A percentile compares a stretch with the other conserved stretches of the same genome.
These are phyloP conservation scores for Rhizophagus prolifer DNA, from an alignment of 192 early-diverging fungal genomes.

Conservation along the genomic window DNA sequence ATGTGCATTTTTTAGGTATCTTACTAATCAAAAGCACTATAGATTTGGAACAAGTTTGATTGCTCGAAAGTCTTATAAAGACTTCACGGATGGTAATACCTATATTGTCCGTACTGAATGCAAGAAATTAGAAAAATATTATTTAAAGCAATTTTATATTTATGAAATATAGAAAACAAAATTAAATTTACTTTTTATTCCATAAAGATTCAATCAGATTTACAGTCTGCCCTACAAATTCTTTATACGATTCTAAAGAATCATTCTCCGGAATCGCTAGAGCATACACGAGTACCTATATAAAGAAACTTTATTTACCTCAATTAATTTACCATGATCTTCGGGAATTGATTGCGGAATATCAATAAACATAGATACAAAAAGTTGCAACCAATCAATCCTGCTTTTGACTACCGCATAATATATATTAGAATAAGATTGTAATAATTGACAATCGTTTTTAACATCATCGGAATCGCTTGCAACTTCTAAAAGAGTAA, in stretches of 20 bases:
- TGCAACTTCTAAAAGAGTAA: neutral
- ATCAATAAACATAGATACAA: slow-evolving; percentile 4
- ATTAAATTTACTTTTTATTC: neutral
- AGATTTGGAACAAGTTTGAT: neutral
- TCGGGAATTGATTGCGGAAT: slow-evolving; percentile 11
- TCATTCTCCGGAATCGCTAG: neutral
- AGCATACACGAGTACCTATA: neutral
- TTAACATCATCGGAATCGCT: neutral
- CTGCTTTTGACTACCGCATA: neutral
- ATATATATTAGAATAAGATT: neutral
- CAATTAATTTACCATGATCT: slow-evolving; percentile 3
- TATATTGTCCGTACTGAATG: neutral
- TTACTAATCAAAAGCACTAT: slow-evolving; percentile 7
- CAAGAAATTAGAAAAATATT: neutral
- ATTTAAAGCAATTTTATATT: neutral
- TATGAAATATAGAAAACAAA: neutral
- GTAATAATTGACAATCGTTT: slow-evolving; percentile 7
- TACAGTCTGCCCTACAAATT: neutral
- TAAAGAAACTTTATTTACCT: neutral
- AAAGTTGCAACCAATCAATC: neutral
- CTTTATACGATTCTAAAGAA: neutral
- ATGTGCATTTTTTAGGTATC: neutral
- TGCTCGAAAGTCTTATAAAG: slow-evolving; percentile 2
- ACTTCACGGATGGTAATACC: neutral
- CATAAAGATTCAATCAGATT: slow-evolving; percentile 7